These are phyloP conservation scores for Juncus inflexus DNA, from an alignment of 176 grass and related monocot genomes.

Conservation along the genomic window DNA sequence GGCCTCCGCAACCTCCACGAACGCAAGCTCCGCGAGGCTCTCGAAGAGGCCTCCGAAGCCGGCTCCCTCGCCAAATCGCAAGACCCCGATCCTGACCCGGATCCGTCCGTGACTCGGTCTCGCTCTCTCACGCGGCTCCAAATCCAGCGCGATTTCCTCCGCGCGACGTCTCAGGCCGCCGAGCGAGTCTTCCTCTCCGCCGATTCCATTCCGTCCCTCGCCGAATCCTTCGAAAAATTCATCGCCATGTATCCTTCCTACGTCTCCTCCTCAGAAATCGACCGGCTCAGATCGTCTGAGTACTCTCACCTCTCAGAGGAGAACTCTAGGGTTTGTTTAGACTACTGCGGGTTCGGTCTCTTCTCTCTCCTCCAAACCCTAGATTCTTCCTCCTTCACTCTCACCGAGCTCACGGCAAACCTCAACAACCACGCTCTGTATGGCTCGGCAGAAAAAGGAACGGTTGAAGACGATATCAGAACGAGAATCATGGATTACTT, in stretches of 20 bases:
- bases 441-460: constrained; percentile 72
- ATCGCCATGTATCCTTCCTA: constrained; percentile 93
- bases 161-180: constrained; percentile 66
- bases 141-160: constrained; percentile 88
- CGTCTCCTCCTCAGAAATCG: constrained; percentile 53
- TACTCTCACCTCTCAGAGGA: constrained; percentile 67
- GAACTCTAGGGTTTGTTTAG: constrained; percentile 69
- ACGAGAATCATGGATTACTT: constrained; percentile 93
- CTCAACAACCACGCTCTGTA: constrained; percentile 94
- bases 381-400: constrained; percentile 76
- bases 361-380: constrained; percentile 77
- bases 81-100: constrained; percentile 30
- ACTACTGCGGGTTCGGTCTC: constrained; percentile 97
- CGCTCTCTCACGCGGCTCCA: constrained; percentile 87
- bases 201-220: constrained; percentile 46
- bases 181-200: constrained; percentile 68
- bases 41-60: constrained; percentile 40
- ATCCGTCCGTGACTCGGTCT: constrained; percentile 58
- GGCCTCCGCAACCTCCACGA: constrained; percentile 31
- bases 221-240: constrained; percentile 73
- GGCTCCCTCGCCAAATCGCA: constrained; percentile 36
- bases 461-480: constrained; percentile 68
- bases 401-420: constrained; percentile 84
- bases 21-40: constrained; percentile 38
- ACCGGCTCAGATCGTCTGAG: constrained; percentile 72